Base-by-base conservation (phyloP, 805 yeast genomes). In the Candida vartiovaarae region DNA sequence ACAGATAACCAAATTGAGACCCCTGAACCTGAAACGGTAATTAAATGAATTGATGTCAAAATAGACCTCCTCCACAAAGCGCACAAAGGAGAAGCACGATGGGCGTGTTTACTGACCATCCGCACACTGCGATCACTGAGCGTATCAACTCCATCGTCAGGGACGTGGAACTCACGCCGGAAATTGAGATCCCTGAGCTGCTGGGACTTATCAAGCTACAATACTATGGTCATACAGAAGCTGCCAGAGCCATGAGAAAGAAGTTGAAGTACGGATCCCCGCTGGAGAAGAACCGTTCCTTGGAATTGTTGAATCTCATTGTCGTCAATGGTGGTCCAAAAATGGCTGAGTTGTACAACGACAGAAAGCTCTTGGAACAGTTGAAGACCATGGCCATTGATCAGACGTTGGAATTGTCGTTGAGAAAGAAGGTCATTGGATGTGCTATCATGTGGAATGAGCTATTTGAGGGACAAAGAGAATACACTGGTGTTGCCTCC, bases 201-300 rank as follows among this genome's bases (percentile, higher is more conserved):
- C 45, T 68, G 6, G 57, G 60, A n/a, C 46, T 62, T 23, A 65
- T 70, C 26, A 56, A 59, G 33, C 59, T 63, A 26, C 56, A 58
- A 23, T 63, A 69, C 24, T 69, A 77, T 5, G 64, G 68, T 25
- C 61, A 71, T 3, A 64, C 65, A 32, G 99, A 93, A 61, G 91
- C 95, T 2, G 97, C 97, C 0, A 71, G 98, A 36, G 95, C 96
- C 1, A 66, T 93, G 24, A 74, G 99, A 40, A 93, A 93, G 70
- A 80, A 81, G 56, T 66, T 93, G 58, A 93, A 95, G 65, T 84
- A 91, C 58, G 98, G 97, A n/a, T 57, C 71, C 3, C 59, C 64
- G 4, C 63, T 67, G 20, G 83, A 82, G 51, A 95, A 86, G 60
- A 54, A 74, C 42, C 75, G 85, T 38, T 84, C 95, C 0, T 61